Evolutionary conservation across 257 asterid genomes (phyloP).

Genomic region (Prunella vulgaris): DNA sequence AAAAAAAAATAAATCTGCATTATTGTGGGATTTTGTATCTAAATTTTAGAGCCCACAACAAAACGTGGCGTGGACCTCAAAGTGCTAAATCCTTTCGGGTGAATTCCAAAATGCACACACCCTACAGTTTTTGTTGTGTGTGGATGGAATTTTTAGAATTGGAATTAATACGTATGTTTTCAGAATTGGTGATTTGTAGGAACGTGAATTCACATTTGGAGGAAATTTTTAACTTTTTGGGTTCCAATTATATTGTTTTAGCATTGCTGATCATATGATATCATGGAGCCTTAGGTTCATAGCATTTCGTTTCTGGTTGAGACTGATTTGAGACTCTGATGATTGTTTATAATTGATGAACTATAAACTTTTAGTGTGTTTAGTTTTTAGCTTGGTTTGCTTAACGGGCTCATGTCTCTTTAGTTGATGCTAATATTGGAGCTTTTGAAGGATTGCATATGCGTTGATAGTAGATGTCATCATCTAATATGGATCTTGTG

Average conservation of each 20-base stretch:
- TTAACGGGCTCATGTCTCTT: background rate
- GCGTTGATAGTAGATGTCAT: background rate
- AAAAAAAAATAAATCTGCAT: background rate
- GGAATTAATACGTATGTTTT: background rate
- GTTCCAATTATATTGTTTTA: background rate
- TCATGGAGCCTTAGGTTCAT: background rate
- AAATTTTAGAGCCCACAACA: background rate
- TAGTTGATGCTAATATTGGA: background rate
- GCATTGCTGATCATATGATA: slow-evolving; percentile 12
- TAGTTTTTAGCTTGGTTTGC: background rate
- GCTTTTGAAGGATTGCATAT: slow-evolving; percentile 2
- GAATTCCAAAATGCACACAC: background rate
- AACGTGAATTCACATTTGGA: slow-evolving; percentile 12
- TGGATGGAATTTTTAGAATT: background rate
- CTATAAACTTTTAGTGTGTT: background rate
- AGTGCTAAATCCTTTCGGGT: background rate
- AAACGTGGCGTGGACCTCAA: background rate
- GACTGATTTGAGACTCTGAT: background rate
- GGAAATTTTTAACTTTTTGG: slow-evolving; percentile 12
- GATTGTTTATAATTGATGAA: background rate
- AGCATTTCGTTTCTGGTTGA: background rate
- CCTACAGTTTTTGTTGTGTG: background rate
- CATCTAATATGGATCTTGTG: background rate
- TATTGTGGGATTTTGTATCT: background rate
- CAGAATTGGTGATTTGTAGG: background rate